phyloP scores from a whole-genome alignment of 352 stramenopile species.

The Globisporangium solare region DNA sequence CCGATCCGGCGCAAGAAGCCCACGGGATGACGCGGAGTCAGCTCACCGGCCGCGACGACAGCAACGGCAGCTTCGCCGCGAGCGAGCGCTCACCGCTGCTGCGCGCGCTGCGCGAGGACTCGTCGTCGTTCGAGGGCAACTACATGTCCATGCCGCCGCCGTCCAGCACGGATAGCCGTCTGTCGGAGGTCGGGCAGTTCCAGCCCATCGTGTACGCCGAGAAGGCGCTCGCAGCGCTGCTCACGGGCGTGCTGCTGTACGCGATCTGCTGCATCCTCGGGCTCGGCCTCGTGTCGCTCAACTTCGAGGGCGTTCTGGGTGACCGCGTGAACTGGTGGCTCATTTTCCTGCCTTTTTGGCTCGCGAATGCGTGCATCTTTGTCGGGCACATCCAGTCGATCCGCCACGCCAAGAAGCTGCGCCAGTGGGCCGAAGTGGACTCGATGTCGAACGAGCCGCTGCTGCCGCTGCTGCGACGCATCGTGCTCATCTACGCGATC shows the following conservation, averaged over 20 bases:
- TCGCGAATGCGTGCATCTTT: conserved; percentile 59
- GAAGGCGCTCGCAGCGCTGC: conserved; percentile 61
- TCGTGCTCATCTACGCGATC: conserved; percentile 73
- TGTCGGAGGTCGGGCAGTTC: conserved; percentile 46
- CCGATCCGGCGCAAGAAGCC: not conserved
- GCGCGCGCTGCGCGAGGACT: conserved; percentile 42
- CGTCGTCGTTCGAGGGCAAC: conserved; percentile 53
- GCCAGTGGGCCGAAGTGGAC: conserved; percentile 74
- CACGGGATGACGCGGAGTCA: conserved; percentile 7
- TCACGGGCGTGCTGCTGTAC: conserved; percentile 78
- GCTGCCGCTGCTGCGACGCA: conserved; percentile 64
- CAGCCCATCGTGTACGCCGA: conserved; percentile 76
- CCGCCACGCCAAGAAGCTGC: conserved; percentile 56
- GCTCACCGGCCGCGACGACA: conserved; percentile 10
- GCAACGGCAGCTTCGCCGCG: conserved; percentile 8
- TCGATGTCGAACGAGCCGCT: conserved; percentile 80
- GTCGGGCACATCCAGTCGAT: conserved; percentile 61
- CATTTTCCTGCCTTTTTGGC: conserved; percentile 77
- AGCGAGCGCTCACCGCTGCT: conserved; percentile 71
- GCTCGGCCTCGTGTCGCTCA: conserved; percentile 66
- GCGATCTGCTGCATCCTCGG: conserved; percentile 68
- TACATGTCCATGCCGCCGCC: conserved; percentile 70
- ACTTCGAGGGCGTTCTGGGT: conserved; percentile 70
- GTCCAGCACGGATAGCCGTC: conserved; percentile 10
- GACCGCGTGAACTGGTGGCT: conserved; percentile 74